Conservation (phyloP, 2,329 filamentous ascomycete species). For the Colletotrichum spinosum region DNA sequence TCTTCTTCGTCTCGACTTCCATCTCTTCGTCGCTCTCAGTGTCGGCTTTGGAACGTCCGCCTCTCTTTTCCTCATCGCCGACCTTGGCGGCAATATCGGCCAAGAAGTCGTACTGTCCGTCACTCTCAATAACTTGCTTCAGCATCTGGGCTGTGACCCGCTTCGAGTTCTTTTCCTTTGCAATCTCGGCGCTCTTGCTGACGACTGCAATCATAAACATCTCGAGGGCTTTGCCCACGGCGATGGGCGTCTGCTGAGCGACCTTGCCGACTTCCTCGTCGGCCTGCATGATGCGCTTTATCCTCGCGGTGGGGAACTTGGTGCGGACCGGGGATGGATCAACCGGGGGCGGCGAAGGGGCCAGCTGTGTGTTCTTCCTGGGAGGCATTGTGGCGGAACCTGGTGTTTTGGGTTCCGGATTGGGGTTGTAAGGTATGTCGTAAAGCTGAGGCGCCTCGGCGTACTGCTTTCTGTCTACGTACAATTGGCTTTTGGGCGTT, state of each 20-base stretch:
- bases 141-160: slow-evolving; percentile 91
- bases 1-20: slow-evolving; percentile 60
- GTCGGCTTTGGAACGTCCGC: slow-evolving; percentile 58
- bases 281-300: slow-evolving; percentile 99
- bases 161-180: slow-evolving; percentile 85
- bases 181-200: slow-evolving; percentile 86
- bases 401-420: slow-evolving; percentile 33
- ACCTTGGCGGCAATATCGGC: slow-evolving; percentile 91
- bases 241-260: slow-evolving; percentile 95
- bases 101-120: slow-evolving; percentile 95
- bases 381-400: slow-evolving; percentile 50
- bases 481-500: slow-evolving; percentile 29
- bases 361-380: slow-evolving; percentile 51
- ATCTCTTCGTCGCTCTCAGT: slow-evolving; percentile 65
- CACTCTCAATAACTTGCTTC: slow-evolving; percentile 87
- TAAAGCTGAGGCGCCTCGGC: slow-evolving; percentile 20
- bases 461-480: slow-evolving; percentile 25
- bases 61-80: slow-evolving; percentile 65
- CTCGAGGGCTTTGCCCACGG: slow-evolving; percentile 94
- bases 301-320: slow-evolving; percentile 95
- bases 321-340: slow-evolving; percentile 84
- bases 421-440: slow-evolving; percentile 32
- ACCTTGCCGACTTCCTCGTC: slow-evolving; percentile 99
- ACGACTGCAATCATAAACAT: slow-evolving; percentile 98
- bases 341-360: slow-evolving; percentile 53